A percentile compares a stretch with the other conserved stretches of the same genome.
These are phyloP conservation scores for Ophiocordyceps camponoti-saundersi DNA, from an alignment of 2,329 filamentous ascomycete species.

Conservation along the genomic window DNA sequence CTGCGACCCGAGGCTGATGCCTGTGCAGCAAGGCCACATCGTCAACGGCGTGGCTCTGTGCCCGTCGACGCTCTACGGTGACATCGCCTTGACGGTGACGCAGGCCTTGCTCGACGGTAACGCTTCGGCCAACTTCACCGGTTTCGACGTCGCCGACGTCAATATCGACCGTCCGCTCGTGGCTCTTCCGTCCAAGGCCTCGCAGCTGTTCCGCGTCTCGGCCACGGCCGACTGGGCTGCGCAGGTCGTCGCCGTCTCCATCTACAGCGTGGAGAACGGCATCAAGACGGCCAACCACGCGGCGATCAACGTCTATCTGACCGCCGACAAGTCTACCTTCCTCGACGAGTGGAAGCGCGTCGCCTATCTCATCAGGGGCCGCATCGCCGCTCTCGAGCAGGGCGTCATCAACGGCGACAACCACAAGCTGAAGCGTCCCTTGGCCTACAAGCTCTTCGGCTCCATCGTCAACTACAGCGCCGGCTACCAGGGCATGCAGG, in stretches of 20 bases:
- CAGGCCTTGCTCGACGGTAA: constrained; percentile 2
- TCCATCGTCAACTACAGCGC: constrained; percentile 37
- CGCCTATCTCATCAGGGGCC: constrained; percentile 43
- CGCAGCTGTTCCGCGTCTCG: constrained; percentile 5
- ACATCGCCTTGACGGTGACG: constrained; percentile 5
- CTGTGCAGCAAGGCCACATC: not conserved
- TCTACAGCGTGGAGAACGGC: constrained; percentile 8
- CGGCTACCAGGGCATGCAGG: constrained; percentile 39
- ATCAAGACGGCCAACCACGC: constrained; percentile 5
- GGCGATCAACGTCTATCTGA: not conserved
- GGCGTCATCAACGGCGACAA: constrained; percentile 13
- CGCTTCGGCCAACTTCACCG: constrained; percentile 1
- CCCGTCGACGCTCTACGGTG: constrained; percentile 4
- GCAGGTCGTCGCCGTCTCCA: constrained; percentile 3
- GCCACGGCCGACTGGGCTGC: constrained; percentile 1
- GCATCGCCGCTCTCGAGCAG: constrained; percentile 20
- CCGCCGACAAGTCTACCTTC: constrained; percentile 2
- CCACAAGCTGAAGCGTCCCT: constrained; percentile 19
- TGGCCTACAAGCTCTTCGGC: constrained; percentile 47
- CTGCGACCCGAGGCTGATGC: not conserved
- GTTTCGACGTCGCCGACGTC: constrained; percentile 7
- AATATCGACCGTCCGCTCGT: constrained; percentile 3
- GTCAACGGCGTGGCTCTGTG: constrained; percentile 2
- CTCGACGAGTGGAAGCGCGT: constrained; percentile 7
- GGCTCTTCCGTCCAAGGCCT: not conserved